Base-by-base conservation (phyloP, 768 basidiomycete genomes). In the Peribolospora baueri region DNA sequence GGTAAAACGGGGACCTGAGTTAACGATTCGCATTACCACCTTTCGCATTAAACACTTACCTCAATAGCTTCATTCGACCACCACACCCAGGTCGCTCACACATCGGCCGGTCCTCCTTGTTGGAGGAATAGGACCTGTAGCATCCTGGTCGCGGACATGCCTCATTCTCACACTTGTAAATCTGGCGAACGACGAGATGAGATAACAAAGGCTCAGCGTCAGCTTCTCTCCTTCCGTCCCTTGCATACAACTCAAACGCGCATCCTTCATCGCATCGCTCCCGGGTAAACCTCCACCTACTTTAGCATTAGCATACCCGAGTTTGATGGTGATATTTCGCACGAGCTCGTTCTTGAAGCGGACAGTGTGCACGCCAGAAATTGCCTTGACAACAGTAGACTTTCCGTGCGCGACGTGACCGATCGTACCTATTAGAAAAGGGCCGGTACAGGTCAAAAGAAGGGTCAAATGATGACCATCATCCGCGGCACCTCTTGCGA, bases 301-400 rank as follows among this genome's bases (percentile, higher is more conserved):
- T 72, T 97, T 98, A 47, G 93, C 93, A 63, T 98, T 98, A 49
- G 93, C 93, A 66, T 97, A 98, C 57, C 93, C 93, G 50, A 98
- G 76, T 72, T 98, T 95, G 72, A 98, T 98, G 25, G 91, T 98
- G 63, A 97, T 98, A 70, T 98, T 98, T 59, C 91, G 75, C 57
- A 97, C 93, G 55, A 97, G 78, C 70, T 98, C 93, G 69, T 95
- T 97, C 75, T 98, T 98, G 71, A 98, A 97, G 62, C 91, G 77
- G 50, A 97, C 93, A 13, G 93, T 97, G 78, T 84, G 82, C 13
- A 95, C 91, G 5, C 93, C 90, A 7, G 91, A 95, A 66, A 98
- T 97, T 40, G 93, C 93, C 71, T 95, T 90, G 56, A 97, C 91
- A 55, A 95, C 88, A 5, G 84, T 90, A 54, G 84, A 87, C 72